Base-by-base conservation (phyloP, 495 filamentous ascomycete genomes). In the Penicillium cataractarum region DNA sequence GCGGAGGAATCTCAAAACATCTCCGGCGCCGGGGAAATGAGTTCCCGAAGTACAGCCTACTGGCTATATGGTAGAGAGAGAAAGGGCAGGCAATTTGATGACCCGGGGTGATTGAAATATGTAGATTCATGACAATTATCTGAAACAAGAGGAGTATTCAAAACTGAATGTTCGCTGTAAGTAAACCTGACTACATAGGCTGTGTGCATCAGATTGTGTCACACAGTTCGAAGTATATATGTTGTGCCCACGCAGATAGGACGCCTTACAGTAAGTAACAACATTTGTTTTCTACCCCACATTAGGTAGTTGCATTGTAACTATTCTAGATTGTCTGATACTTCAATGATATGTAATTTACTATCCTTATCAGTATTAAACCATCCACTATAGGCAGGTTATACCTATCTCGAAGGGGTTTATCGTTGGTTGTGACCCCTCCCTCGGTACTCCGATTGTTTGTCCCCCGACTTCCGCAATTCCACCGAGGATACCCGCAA, bases 21-120 rank as follows among this genome's bases (percentile, higher is more conserved):
- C 24, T 44, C 63, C 71, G 73, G 73, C 46, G 29, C 37, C 73
- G 73, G 73, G 57, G 27, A 71, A 76, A 76, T 64, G 27, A 76
- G 68, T 69, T 40, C 57, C 73, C 73, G 73, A 70, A 57, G 60
- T 69, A 71, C 61, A 63, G 21, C 40, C 29, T 33, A 29, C 37
- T 32, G n/a, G 31, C 19, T 22, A 21, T 24, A 15, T 39, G 29
- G 6, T 6, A 22, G 29, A 1, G 17, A 35, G 6, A 12, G n/a
- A 21, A 19, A 3, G 9, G 40, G 40, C 19, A 19, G 35, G 13
- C 35, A 39, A 39, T 4, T 17, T 17, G 19, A 44, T 44, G 9
- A 10, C 19, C 40, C 8, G 40, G 22, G 19, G 19, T 21, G 19
- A 10, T 44, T 22, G n/a, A 22, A 44, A 22, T 42, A 21, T 6